Base-by-base conservation (phyloP, 108 stramenopile species). In the Nitzschia sp. region DNA sequence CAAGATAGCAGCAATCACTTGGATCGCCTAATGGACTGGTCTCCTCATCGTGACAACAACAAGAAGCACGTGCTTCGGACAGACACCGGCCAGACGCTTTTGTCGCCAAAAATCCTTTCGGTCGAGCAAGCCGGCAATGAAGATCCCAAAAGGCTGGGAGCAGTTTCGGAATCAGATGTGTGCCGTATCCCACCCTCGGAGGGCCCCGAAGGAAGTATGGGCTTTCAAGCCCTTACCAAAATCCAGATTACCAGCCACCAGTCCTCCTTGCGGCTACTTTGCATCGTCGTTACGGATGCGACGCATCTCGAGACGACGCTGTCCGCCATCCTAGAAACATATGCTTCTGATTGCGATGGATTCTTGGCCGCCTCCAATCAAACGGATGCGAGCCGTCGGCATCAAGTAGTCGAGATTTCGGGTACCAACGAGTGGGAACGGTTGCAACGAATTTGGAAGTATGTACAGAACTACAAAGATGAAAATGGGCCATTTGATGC, bases 211-310 rank as follows among this genome's bases (percentile, higher is more conserved):
- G 74, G 80, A 17, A 59, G 26, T 31, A 59, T 24, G 59, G 83
- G 54, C 54, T 81, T 47, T 67, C 72, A 73, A 58, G 88, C 53
- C 61, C 59, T 64, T 90, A 93, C 91, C 68, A 97, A 97, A 51
- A 78, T 90, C 45, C 67, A 92, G 82, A 91, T 78, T 65, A 68
- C 18, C 75, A 82, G 28, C 74, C 38, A 6, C 9, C 38, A 6
- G 6, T 42, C 38, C 13, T 42, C 38, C 9, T 13, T 42, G 1
- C 27, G 30, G 21, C 24, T 88, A 31, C 77, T 92, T 68, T 92
- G 88, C 62, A 56, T 86, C 17, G 79, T 89, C 6, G 82, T 84
- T 42, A 87, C 86, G 8, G 76, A 80, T 60, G 78, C 81, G 21
- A 51, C 31, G 5, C 28, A 32, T 17, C 64, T 59, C 23, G 19